These are phyloP conservation scores for Solanum chiquidenum DNA, from an alignment of 257 asterid species.

Conservation along the genomic window DNA sequence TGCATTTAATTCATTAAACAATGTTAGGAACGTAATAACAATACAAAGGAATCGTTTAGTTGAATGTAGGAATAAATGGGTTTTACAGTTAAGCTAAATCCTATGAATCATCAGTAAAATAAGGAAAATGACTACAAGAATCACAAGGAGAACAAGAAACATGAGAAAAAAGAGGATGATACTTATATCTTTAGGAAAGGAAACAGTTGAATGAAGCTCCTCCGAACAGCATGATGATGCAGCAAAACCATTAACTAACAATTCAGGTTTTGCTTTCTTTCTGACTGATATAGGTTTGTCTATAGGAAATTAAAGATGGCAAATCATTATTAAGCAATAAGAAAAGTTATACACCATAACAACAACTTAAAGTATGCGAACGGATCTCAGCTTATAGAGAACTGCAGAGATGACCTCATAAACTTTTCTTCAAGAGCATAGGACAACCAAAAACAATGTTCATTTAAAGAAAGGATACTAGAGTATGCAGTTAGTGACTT, in stretches of 20 bases:
- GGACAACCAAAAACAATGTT: not conserved
- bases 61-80: not conserved
- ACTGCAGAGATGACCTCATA: not conserved
- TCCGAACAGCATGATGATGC: slow-evolving; percentile 26
- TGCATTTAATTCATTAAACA: not conserved
- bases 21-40: not conserved
- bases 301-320: slow-evolving; percentile 43
- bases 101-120: not conserved
- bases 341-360: not conserved
- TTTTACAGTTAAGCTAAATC: not conserved
- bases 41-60: not conserved
- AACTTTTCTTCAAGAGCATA: not conserved
- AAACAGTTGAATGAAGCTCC: slow-evolving; percentile 21
- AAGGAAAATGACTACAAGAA: not conserved
- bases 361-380: not conserved
- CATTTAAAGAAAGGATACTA: slow-evolving; percentile 59
- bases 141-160: not conserved
- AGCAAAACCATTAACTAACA: slow-evolving; percentile 29
- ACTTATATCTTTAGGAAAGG: slow-evolving; percentile 39
- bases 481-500: slow-evolving; percentile 36
- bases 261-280: slow-evolving; percentile 26
- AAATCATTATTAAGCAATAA: not conserved
- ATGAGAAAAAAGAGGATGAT: slow-evolving; percentile 6
- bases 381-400: not conserved
- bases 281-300: slow-evolving; percentile 36